Evolutionary conservation across 495 filamentous ascomycete species (phyloP), one percentile per base, ranked within the genome.

Genomic region (Penicillium argentinense): DNA sequence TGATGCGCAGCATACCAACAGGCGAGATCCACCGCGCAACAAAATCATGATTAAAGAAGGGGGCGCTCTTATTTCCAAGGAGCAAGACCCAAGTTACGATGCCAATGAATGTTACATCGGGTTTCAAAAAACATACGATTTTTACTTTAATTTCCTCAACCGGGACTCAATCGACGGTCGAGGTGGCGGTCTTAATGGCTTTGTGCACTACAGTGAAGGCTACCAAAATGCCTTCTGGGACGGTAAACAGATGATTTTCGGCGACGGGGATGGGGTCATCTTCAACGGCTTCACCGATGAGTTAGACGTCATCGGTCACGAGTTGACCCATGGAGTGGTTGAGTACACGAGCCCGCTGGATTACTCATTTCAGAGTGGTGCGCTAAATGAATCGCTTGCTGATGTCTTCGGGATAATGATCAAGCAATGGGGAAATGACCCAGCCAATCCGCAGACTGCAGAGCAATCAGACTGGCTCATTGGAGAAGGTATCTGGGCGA

Each of bases 381-480:
- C 12, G 73, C 62, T 79, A 18, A 79, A 79, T 58, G 77, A 81
- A 58, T 69, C 70, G 47, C 45, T 78, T 26, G 70, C 74, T 6
- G 77, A 81, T 49, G 68, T 74, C 13, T 79, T 79, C 47, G 76
- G 68, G 45, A 65, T 68, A 52, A 78, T 81, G 74, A 59, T 76
- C 51, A 72, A 76, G 66, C 77, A 79, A 63, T 64, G 57, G 52
- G 54, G 66, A 14, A 54, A 70, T 7, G 12, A 30, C 12, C 28
- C 28, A 5, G 28, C 3, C 5, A 30, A 30, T 3, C 28, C 28
- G 13, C 28, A 30, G 28, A 30, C 28, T 7, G 28, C 28, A 5
- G 28, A 5, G 5, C 47, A 45, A 72, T 27, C 68, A 73, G 58
- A 61, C 70, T 79, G 77, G 77, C 53, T 78, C 8, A 70, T 78